phyloP scores from a whole-genome alignment of 805 yeast species.

The Lachancea lanzarotensis region DNA sequence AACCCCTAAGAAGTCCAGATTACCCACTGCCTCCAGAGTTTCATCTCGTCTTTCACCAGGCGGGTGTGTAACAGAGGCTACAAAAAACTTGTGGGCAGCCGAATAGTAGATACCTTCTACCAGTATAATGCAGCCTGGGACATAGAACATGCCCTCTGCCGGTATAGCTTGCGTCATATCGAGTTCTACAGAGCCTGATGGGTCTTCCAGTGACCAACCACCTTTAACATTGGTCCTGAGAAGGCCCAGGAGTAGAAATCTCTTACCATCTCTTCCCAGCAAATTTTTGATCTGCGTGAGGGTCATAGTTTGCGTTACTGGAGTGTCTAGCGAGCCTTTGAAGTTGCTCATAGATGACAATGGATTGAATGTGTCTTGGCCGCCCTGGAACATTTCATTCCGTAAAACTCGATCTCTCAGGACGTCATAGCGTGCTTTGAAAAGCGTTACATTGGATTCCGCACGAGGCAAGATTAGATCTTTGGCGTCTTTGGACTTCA shows the following conservation, averaged over 20 bases:
- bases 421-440: slow-evolving; percentile 52
- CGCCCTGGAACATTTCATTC: slow-evolving; percentile 60
- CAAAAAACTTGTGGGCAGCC: slow-evolving; percentile 61
- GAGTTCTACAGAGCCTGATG: slow-evolving; percentile 64
- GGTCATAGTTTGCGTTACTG: slow-evolving; percentile 22
- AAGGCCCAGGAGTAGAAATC: slow-evolving; percentile 74
- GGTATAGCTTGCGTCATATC: slow-evolving; percentile 58
- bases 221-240: slow-evolving; percentile 59
- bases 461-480: slow-evolving; percentile 23
- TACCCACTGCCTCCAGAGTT: slow-evolving; percentile 67
- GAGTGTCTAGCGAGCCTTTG: slow-evolving; percentile 16
- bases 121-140: slow-evolving; percentile 69
- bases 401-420: slow-evolving; percentile 66
- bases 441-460: slow-evolving; percentile 35
- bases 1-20: slow-evolving; percentile 60
- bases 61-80: slow-evolving; percentile 75
- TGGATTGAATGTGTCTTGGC: slow-evolving; percentile 30
- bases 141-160: slow-evolving; percentile 57
- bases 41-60: slow-evolving; percentile 70
- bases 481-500: slow-evolving; percentile 10
- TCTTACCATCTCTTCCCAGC: slow-evolving; percentile 73
- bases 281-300: slow-evolving; percentile 76
- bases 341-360: slow-evolving; percentile 28
- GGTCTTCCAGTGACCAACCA: slow-evolving; percentile 72
- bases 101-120: slow-evolving; percentile 82